A percentile compares a stretch with the other conserved stretches of the same genome.
Evolutionary conservation across 768 basidiomycete species (phyloP).

Genomic region (Rhizopogon salebrosus): DNA sequence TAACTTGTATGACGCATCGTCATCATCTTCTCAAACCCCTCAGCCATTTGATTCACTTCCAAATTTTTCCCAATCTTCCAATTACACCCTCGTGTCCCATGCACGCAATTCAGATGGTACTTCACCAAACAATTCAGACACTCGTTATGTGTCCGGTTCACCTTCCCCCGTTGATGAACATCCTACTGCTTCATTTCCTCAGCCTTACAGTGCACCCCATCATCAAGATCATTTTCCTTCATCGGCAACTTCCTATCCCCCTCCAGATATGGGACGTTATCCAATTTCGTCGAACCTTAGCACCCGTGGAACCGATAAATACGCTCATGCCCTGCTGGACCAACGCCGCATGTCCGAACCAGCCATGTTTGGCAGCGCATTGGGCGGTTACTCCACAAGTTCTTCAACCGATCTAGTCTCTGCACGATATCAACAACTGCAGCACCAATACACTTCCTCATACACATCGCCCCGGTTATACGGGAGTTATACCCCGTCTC

Average conservation of each 20-base stretch:
- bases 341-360: conserved; percentile 71
- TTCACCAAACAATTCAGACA: conserved; percentile 4
- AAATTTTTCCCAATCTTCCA: conserved; percentile 13
- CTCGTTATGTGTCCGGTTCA: conserved; percentile 32
- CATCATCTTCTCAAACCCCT: conserved; percentile 10
- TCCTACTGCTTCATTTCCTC: conserved; percentile 33
- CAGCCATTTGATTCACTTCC: conserved; percentile 11
- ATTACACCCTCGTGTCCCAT: conserved; percentile 16
- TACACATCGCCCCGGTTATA: conserved; percentile 29
- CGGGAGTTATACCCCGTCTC: conserved; percentile 32
- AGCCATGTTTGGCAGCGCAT: conserved; percentile 40
- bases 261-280: conserved; percentile 37
- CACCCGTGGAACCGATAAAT: conserved; percentile 30
- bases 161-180: conserved; percentile 41
- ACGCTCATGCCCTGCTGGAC: conserved; percentile 38
- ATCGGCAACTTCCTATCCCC: conserved; percentile 32
- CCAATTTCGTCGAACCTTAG: conserved; percentile 28
- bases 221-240: conserved; percentile 41
- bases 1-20: conserved; percentile 27
- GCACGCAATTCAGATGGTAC: conserved; percentile 8
- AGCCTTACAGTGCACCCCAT: conserved; percentile 37
- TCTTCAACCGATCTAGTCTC: conserved; percentile 24
- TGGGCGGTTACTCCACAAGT: conserved; percentile 30
- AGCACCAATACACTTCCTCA: conserved; percentile 32
- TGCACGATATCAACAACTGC: conserved; percentile 37